Conservation (phyloP, 768 basidiomycete species). For the Crassisporium funariophilum region DNA sequence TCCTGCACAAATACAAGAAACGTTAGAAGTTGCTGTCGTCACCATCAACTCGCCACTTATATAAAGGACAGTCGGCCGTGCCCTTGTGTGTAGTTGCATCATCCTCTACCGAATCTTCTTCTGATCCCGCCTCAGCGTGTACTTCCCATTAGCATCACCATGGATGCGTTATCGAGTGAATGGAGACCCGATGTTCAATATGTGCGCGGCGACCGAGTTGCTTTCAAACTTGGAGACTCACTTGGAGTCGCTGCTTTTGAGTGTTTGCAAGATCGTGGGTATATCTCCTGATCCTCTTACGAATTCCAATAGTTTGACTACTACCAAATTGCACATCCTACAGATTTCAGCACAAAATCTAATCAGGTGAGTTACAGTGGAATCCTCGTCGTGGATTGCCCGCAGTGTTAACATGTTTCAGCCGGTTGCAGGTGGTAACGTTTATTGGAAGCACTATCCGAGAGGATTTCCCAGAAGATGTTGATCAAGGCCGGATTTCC, state of each 20-base stretch:
- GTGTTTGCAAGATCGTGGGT: slow-evolving; percentile 30
- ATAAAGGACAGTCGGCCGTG: too few species aligned
- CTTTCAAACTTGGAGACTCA: slow-evolving; percentile 31
- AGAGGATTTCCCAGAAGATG: slow-evolving; percentile 29
- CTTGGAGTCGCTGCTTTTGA: slow-evolving; percentile 36
- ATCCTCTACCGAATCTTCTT: not conserved
- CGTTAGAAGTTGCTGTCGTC: too few species aligned
- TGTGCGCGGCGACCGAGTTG: slow-evolving; percentile 30
- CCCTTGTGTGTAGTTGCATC: not conserved
- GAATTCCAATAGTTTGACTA: not conserved
- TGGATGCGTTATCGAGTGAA: slow-evolving; percentile 36
- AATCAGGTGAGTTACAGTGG: slow-evolving; percentile 24
- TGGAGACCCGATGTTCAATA: slow-evolving; percentile 29
- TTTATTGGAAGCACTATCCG: slow-evolving; percentile 33
- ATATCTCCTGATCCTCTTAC: slow-evolving; percentile 1
- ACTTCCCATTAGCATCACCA: slow-evolving; percentile 11
- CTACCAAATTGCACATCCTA: not conserved
- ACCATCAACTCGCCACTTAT: too few species aligned
- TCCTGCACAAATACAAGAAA: too few species aligned
- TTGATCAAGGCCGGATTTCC: slow-evolving; percentile 2
- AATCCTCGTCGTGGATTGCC: not conserved
- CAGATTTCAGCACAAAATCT: slow-evolving; percentile 25
- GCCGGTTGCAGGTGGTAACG: slow-evolving; percentile 29
- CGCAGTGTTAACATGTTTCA: slow-evolving; percentile 9
- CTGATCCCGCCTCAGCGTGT: not conserved